phyloP scores from a whole-genome alignment of 805 yeast genomes.

The Brettanomyces anomalus region DNA sequence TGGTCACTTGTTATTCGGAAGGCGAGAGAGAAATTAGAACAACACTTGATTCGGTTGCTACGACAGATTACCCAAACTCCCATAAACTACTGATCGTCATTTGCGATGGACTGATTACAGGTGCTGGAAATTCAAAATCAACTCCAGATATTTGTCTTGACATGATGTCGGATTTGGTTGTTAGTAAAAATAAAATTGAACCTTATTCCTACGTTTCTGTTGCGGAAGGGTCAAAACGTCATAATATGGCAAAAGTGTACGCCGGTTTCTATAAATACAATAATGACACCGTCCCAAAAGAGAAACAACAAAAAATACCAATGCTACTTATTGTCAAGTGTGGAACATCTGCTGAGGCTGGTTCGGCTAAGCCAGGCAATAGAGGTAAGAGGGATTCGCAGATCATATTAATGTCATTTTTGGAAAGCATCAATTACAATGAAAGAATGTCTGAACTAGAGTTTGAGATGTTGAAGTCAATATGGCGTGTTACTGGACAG shows the following conservation, averaged over 20 bases:
- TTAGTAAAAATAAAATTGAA: conserved; percentile 65
- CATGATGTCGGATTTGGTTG: conserved; percentile 76
- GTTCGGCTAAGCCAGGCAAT: conserved; percentile 70
- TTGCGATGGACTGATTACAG: conserved; percentile 93
- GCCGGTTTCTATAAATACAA: conserved; percentile 90
- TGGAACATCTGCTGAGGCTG: conserved; percentile 76
- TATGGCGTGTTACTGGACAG: conserved; percentile 79
- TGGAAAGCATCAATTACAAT: conserved; percentile 80
- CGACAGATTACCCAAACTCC: conserved; percentile 91
- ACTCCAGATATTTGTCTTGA: conserved; percentile 86
- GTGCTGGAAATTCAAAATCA: conserved; percentile 79
- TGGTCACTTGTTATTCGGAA: conserved; percentile 94
- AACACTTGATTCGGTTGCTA: conserved; percentile 87
- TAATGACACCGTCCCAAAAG: conserved; percentile 62
- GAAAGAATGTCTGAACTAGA: conserved; percentile 93
- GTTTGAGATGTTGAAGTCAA: conserved; percentile 61
- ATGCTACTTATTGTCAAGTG: conserved; percentile 72
- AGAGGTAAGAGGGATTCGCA: conserved; percentile 97
- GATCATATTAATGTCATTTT: conserved; percentile 79
- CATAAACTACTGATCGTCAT: conserved; percentile 79
- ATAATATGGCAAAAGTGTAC: conserved; percentile 95
- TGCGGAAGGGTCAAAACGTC: conserved; percentile 89
- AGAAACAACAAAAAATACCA: conserved; percentile 82
- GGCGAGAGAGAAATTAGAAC: conserved; percentile 79
- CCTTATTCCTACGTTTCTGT: conserved; percentile 91